A percentile compares a stretch with the other conserved stretches of the same genome.
These are phyloP conservation scores for Aureobasidium sp. DNA, from an alignment of 2,329 filamentous ascomycete species.

Conservation along the genomic window DNA sequence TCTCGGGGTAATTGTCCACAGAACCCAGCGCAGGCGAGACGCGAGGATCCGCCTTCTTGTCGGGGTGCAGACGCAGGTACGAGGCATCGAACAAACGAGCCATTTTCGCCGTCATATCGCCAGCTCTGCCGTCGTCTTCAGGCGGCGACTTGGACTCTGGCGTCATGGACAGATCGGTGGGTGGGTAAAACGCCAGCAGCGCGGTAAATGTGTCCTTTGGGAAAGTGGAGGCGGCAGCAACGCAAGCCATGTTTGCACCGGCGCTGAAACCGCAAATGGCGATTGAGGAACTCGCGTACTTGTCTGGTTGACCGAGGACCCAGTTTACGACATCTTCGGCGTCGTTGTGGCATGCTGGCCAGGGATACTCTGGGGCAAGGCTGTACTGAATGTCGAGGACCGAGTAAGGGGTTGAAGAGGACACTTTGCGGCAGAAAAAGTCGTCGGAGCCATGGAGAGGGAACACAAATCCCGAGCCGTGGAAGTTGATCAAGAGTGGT, in stretches of 20 bases:
- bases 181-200: conserved; percentile 32
- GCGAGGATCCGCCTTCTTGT: conserved; percentile 27
- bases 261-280: conserved; percentile 36
- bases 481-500: conserved; percentile 31
- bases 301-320: conserved; percentile 27
- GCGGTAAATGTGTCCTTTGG: conserved; percentile 27
- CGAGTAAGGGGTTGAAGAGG: conserved; percentile 30
- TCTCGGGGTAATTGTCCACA: conserved; percentile 22
- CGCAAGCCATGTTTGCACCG: conserved; percentile 35
- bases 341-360: conserved; percentile 38
- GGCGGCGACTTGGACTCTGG: conserved; percentile 28
- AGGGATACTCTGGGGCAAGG: conserved; percentile 40
- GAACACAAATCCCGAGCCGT: conserved; percentile 30
- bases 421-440: conserved; percentile 32
- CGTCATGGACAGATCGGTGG: conserved; percentile 27
- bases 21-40: conserved; percentile 32
- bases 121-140: conserved; percentile 19
- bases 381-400: conserved; percentile 38
- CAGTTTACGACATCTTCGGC: conserved; percentile 40
- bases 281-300: conserved; percentile 30
- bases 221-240: conserved; percentile 26
- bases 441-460: conserved; percentile 36
- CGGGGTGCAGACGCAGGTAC: conserved; percentile 25
- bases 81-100: conserved; percentile 28
- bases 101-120: conserved; percentile 20